Evolutionary conservation across 2,329 filamentous ascomycete genomes (phyloP).

Genomic region (Phaeoacremonium minimum): DNA sequence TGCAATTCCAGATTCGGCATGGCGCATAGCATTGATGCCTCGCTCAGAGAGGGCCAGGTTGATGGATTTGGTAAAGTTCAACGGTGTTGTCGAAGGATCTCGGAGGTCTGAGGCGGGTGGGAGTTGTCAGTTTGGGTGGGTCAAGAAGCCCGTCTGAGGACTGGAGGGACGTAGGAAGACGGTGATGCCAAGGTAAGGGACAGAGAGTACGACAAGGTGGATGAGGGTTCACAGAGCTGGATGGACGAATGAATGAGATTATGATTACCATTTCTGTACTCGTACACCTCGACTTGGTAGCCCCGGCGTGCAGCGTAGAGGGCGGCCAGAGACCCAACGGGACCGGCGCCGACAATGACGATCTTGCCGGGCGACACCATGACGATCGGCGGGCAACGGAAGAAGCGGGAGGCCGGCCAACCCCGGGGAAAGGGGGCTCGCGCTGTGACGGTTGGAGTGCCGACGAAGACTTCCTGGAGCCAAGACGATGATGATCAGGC

Average conservation of each 20-base stretch:
- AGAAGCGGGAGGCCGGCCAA: too few relatives aligned
- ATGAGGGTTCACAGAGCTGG: too few relatives aligned
- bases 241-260: slow-evolving; percentile 10
- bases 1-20: slow-evolving; percentile 35
- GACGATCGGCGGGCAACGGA: background rate
- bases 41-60: slow-evolving; percentile 92
- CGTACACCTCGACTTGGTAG: slow-evolving; percentile 89
- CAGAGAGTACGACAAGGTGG: too few relatives aligned
- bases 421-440: too few relatives aligned
- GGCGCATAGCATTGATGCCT: slow-evolving; percentile 81
- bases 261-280: slow-evolving; percentile 75
- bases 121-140: too few relatives aligned
- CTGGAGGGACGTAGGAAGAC: too few relatives aligned
- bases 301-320: slow-evolving; percentile 88
- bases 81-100: slow-evolving; percentile 72
- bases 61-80: slow-evolving; percentile 98
- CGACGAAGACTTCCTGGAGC: too few relatives aligned
- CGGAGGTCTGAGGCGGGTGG: slow-evolving; percentile 84
- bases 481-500: too few relatives aligned
- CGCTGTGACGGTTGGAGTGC: too few relatives aligned
- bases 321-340: slow-evolving; percentile 87
- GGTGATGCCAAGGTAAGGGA: too few relatives aligned
- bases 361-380: slow-evolving; percentile 57
- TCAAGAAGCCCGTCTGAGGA: too few relatives aligned
- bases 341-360: slow-evolving; percentile 85